Base-by-base conservation (phyloP, 1,284 basidiomycete species). In the Ceratobasidium sp. region DNA sequence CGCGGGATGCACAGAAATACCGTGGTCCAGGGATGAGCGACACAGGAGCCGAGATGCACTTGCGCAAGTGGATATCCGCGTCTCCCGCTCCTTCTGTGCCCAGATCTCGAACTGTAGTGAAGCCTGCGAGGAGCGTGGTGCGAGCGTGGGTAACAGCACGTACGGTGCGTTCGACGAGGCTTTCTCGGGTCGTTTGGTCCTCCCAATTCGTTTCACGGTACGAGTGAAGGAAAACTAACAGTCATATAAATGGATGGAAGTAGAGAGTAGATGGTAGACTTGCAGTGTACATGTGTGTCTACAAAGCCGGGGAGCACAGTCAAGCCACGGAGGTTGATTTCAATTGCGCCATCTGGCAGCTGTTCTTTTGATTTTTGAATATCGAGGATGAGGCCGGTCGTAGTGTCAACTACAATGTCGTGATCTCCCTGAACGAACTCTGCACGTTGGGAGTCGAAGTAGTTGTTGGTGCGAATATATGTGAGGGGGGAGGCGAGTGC, bases 11-110 rank as follows among this genome's bases (percentile, higher is more conserved):
- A 76, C 86, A 87, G 78, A 89, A 91, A 79, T 90, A 89, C 74
- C 89, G 82, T 19, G 90, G 90, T 0, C 89, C 89, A 41, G 87
- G 85, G 16, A 88, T 86, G 65, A 90, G 79, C 0, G 86, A 80
- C n/a, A 84, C 80, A 8, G 84, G 82, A 6, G 83, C 83, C 9
- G 88, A 85, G 14, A 90, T 79, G 79, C 88, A 89, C 76, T 87
- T 87, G 34, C 88, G 84, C 46, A 91, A 81, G 0, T 84, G 82
- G n/a, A 90, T 81, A 78, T 90, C 88, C 6, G 88, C 88, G 77
- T 90, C 89, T 31, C 82, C 86, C 4, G 88, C 89, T 1, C 88
- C 89, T 79, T 90, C 89, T 1, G 89, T 90, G 24, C 89, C 89
- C 14, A 91, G 83, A 78, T 90, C 88, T 27, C 89, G 89, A 76